phyloP scores from a whole-genome alignment of 2,329 filamentous ascomycete genomes.

The Neonectria faginata region DNA sequence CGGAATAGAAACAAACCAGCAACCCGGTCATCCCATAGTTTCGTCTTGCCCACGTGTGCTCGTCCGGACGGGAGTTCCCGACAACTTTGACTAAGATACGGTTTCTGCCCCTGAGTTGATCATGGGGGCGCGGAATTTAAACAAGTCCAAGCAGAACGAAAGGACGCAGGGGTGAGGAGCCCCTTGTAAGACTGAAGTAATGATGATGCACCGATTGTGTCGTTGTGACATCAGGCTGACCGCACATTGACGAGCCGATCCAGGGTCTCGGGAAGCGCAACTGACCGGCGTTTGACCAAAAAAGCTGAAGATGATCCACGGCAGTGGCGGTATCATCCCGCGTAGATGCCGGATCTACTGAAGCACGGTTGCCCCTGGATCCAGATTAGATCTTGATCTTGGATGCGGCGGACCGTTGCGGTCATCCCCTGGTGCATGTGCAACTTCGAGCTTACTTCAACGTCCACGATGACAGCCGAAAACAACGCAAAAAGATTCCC shows the following conservation, averaged over 20 bases:
- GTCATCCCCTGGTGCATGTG: neutral
- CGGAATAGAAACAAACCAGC: too few species aligned
- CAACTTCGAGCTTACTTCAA: neutral
- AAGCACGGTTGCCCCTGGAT: too few species aligned
- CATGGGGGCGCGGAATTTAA: neutral
- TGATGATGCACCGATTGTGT: neutral
- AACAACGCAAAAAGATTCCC: too few species aligned
- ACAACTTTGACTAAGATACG: neutral
- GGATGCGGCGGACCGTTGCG: neutral
- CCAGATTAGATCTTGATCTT: neutral
- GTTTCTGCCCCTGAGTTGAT: neutral
- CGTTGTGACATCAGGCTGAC: neutral
- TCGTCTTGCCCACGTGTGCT: too few species aligned
- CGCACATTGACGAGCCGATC: too few species aligned
- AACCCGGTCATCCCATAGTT: too few species aligned
- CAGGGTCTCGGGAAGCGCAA: too few species aligned
- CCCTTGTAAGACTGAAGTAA: neutral
- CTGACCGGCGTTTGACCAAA: neutral
- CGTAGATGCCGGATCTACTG: neutral
- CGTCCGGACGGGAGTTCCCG: neutral
- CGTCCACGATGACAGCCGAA: neutral
- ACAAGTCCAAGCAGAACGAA: neutral
- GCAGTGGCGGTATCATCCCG: neutral
- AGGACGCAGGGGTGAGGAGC: neutral
- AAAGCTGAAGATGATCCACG: neutral